These are phyloP conservation scores for Umbelopsis sp. DNA, from an alignment of 192 early-diverging fungal species.

Conservation along the genomic window DNA sequence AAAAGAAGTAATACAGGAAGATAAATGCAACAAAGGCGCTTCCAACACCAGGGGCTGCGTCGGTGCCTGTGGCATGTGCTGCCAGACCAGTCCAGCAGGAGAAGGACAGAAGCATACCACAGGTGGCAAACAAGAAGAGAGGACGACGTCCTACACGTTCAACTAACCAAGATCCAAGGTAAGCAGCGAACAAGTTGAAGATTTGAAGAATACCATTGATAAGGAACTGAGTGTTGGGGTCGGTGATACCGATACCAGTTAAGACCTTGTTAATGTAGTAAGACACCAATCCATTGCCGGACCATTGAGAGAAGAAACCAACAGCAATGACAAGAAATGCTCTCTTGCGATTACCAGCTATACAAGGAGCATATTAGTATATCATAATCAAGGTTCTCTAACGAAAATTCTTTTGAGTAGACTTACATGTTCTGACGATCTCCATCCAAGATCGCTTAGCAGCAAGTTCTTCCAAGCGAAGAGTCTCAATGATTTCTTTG, in stretches of 20 bases:
- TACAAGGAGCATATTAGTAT: background rate
- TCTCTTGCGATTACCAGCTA: slow-evolving; percentile 20
- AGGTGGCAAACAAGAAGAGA: slow-evolving; percentile 10
- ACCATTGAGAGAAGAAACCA: slow-evolving; percentile 22
- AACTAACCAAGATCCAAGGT: slow-evolving; percentile 4
- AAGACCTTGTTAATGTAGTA: slow-evolving; percentile 17
- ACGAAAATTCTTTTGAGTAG: background rate
- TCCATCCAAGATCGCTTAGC: slow-evolving; percentile 40
- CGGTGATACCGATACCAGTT: slow-evolving; percentile 10
- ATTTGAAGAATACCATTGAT: slow-evolving; percentile 24
- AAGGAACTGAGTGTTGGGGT: background rate
- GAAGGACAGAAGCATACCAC: slow-evolving; percentile 5
- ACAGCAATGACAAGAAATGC: slow-evolving; percentile 30
- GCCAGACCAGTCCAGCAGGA: slow-evolving; percentile 3
- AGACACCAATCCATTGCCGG: slow-evolving; percentile 15
- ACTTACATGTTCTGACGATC: slow-evolving; percentile 38
- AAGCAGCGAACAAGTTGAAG: slow-evolving; percentile 20
- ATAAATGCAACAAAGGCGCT: slow-evolving; percentile 12
- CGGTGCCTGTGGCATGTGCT: background rate
- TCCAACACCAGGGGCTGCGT: background rate
- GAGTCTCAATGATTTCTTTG: slow-evolving; percentile 60
- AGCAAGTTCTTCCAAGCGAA: slow-evolving; percentile 41
- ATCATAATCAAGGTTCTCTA: background rate
- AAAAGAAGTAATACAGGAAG: slow-evolving; percentile 22
- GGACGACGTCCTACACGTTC: slow-evolving; percentile 13